A percentile compares a stretch with the other conserved stretches of the same genome.
phyloP scores from a whole-genome alignment of 139 green algal species.

The Haematococcus sp. region DNA sequence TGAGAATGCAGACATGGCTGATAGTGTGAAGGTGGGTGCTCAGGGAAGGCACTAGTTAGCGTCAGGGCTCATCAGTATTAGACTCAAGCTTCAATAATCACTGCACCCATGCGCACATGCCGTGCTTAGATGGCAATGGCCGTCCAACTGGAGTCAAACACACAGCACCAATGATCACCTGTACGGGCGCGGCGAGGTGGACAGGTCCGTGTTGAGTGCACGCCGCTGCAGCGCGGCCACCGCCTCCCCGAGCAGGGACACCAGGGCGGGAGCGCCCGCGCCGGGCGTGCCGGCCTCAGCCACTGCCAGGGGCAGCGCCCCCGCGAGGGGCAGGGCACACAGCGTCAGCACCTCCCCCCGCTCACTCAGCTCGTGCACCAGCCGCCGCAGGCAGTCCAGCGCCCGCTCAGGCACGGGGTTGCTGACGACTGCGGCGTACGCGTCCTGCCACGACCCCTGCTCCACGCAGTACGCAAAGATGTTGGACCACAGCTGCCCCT shows the following conservation, averaged over 20 bases:
- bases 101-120: too few relatives aligned
- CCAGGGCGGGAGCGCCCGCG: not conserved
- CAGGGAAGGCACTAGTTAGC: too few relatives aligned
- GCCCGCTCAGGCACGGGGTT: conserved; percentile 42
- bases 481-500: conserved; percentile 47
- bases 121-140: too few relatives aligned
- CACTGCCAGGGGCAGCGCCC: conserved; percentile 14
- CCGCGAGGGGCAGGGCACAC: conserved; percentile 32
- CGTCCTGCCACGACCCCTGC: conserved; percentile 33
- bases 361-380: conserved; percentile 39
- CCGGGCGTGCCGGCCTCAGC: not conserved
- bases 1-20: too few relatives aligned
- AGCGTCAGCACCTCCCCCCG: conserved; percentile 26
- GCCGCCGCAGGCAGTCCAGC: conserved; percentile 39
- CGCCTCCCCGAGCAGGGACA: conserved; percentile 34
- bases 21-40: too few relatives aligned
- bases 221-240: conserved; percentile 34
- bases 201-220: conserved; percentile 34
- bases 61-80: too few relatives aligned
- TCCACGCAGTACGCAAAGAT: conserved; percentile 41
- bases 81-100: too few relatives aligned
- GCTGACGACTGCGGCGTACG: conserved; percentile 43
- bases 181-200: conserved; percentile 36
- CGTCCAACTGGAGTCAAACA: not conserved
- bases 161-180: too few relatives aligned